Conservation (phyloP, 1,284 basidiomycete species). For the Ustilago loliicola region DNA sequence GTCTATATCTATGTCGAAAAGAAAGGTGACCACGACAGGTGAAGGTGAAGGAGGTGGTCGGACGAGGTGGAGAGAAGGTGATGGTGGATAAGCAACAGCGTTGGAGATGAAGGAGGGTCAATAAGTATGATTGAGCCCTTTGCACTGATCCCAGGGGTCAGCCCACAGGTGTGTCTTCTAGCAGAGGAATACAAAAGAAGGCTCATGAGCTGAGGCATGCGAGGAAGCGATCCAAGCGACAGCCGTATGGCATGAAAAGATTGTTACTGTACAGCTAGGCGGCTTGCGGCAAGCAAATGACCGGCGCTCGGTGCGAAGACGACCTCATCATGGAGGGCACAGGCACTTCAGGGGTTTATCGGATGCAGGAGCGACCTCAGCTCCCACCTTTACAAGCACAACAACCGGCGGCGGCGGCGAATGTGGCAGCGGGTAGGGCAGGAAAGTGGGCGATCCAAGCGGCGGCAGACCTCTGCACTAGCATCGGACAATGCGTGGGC, state of each 20-base stretch:
- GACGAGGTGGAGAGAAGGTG: slow-evolving; percentile 1
- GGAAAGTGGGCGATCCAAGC: background rate
- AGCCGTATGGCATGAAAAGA: background rate
- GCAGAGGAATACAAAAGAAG: background rate
- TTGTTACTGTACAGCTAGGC: background rate
- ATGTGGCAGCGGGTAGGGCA: too few species aligned
- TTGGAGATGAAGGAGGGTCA: slow-evolving; percentile 15
- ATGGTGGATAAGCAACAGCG: background rate
- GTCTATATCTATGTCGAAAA: background rate
- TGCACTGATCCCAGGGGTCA: slow-evolving; percentile 4
- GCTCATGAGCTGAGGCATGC: background rate
- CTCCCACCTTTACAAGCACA: too few species aligned
- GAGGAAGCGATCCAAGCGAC: background rate
- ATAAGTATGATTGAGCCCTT: slow-evolving; percentile 8
- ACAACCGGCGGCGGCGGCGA: too few species aligned
- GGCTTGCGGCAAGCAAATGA: too few species aligned
- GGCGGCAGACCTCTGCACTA: background rate
- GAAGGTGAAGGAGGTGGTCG: slow-evolving; percentile 1
- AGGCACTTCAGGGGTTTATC: too few species aligned
- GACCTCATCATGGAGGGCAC: too few species aligned
- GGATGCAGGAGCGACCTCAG: too few species aligned
- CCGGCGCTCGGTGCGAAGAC: too few species aligned
- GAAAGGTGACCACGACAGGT: slow-evolving; percentile 2
- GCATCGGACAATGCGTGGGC: background rate
- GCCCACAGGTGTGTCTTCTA: background rate